Conservation (phyloP, 352 stramenopile genomes). For the Pythium biforme region DNA sequence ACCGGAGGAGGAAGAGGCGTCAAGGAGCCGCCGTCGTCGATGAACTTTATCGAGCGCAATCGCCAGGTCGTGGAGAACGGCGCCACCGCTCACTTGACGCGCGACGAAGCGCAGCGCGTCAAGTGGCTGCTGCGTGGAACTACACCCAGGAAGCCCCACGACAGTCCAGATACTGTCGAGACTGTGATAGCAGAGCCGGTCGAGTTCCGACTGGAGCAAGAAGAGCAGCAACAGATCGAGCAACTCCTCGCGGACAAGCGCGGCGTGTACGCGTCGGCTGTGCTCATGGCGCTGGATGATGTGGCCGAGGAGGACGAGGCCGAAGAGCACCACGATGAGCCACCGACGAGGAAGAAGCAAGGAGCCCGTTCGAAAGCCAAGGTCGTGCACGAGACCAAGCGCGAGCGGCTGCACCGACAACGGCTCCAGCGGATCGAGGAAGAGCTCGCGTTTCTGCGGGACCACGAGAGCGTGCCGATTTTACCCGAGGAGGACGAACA, state of each 20-base stretch:
- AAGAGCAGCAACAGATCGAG: conserved; percentile 48
- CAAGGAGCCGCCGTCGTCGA: not conserved
- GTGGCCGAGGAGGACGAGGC: conserved; percentile 26
- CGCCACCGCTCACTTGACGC: conserved; percentile 56
- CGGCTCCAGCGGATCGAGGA: conserved; percentile 53
- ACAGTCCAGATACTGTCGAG: not conserved
- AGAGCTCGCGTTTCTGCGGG: conserved; percentile 52
- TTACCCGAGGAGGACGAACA: conserved; percentile 41
- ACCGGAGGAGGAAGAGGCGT: no score
- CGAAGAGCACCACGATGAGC: no score
- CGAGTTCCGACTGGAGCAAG: conserved; percentile 40
- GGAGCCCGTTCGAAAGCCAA: conserved; percentile 28
- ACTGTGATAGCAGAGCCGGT: conserved; percentile 13
- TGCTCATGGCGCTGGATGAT: conserved; percentile 23
- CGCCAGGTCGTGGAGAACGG: conserved; percentile 73
- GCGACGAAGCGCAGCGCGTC: conserved; percentile 50
- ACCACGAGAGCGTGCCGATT: conserved; percentile 46
- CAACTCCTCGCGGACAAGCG: conserved; percentile 41
- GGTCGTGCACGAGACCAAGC: conserved; percentile 46
- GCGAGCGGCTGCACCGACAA: conserved; percentile 40
- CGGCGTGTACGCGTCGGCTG: conserved; percentile 34
- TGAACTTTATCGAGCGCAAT: conserved; percentile 53
- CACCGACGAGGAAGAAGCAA: not conserved
- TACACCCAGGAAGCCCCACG: conserved; percentile 5
- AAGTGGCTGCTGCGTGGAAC: conserved; percentile 33